Evolutionary conservation across 2,329 filamentous ascomycete genomes (phyloP).

Genomic region (Phoma sp.): DNA sequence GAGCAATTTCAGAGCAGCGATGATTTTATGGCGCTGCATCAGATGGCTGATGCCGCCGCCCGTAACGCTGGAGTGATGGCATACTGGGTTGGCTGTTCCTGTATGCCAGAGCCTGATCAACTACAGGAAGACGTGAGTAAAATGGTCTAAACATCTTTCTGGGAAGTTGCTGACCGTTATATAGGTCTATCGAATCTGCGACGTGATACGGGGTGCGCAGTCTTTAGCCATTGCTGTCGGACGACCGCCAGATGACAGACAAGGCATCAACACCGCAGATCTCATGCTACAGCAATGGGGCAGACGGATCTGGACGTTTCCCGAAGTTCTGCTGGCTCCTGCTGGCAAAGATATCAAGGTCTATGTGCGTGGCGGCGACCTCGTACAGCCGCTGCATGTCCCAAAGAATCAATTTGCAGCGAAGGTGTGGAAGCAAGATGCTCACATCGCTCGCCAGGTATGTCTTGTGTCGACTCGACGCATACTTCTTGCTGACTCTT

Average conservation of each 20-base stretch:
- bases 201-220: conserved; percentile 53
- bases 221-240: conserved; percentile 53
- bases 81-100: conserved; percentile 55
- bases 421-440: conserved; percentile 50
- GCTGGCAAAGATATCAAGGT: conserved; percentile 38
- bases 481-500: conserved; percentile 3
- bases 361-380: conserved; percentile 40
- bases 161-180: not conserved
- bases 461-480: not conserved
- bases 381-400: conserved; percentile 30
- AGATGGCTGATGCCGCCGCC: conserved; percentile 50
- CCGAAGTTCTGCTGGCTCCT: conserved; percentile 51
- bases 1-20: conserved; percentile 47
- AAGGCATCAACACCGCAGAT: conserved; percentile 29
- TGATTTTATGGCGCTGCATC: conserved; percentile 39
- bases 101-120: conserved; percentile 47
- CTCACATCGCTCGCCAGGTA: conserved; percentile 40
- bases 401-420: conserved; percentile 52
- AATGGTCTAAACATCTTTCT: not conserved
- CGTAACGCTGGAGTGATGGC: conserved; percentile 46
- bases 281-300: conserved; percentile 54
- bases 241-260: conserved; percentile 26
- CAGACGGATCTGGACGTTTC: conserved; percentile 55
- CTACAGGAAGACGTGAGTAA: conserved; percentile 37
- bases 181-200: conserved; percentile 54